Evolutionary conservation across 192 early-diverging fungal species (phyloP).

Genomic region (Backusella luteola): DNA sequence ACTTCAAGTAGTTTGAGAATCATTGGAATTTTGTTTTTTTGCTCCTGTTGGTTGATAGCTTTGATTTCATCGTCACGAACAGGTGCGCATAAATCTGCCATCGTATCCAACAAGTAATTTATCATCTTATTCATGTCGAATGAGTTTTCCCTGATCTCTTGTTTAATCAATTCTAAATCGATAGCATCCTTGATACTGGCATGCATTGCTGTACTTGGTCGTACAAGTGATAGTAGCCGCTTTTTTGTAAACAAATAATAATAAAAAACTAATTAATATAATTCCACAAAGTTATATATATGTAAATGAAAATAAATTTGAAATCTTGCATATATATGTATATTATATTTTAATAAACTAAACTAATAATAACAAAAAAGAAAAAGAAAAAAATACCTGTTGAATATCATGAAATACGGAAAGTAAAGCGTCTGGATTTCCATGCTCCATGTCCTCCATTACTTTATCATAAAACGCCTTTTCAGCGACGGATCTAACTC

Average conservation of each 20-base stretch:
- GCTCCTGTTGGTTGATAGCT: conserved; percentile 28
- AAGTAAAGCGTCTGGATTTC: conserved; percentile 46
- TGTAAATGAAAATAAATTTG: neutral
- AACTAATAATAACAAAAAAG: neutral
- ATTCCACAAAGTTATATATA: neutral
- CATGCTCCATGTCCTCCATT: conserved; percentile 55
- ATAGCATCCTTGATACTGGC: conserved; percentile 61
- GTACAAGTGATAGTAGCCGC: conserved; percentile 63
- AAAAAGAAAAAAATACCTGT: conserved; percentile 42
- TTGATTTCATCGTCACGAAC: conserved; percentile 63
- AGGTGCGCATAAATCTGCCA: conserved; percentile 77
- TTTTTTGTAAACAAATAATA: conserved; percentile 24
- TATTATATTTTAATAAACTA: neutral
- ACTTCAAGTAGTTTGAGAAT: conserved; percentile 65
- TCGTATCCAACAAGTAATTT: conserved; percentile 51
- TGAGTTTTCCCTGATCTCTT: conserved; percentile 58
- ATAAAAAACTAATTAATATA: conserved; percentile 1
- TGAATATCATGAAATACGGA: conserved; percentile 54
- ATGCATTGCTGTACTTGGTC: conserved; percentile 49
- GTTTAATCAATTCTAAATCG: conserved; percentile 69
- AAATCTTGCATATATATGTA: neutral
- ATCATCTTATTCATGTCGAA: conserved; percentile 57
- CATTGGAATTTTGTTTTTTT: conserved; percentile 43
- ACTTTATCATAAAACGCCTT: conserved; percentile 74
- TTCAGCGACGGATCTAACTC: conserved; percentile 58